Percentiles rank a stretch among this genome's conserved stretches.
phyloP scores from a whole-genome alignment of 129 eudicot species.

The Flaveria brownii region DNA sequence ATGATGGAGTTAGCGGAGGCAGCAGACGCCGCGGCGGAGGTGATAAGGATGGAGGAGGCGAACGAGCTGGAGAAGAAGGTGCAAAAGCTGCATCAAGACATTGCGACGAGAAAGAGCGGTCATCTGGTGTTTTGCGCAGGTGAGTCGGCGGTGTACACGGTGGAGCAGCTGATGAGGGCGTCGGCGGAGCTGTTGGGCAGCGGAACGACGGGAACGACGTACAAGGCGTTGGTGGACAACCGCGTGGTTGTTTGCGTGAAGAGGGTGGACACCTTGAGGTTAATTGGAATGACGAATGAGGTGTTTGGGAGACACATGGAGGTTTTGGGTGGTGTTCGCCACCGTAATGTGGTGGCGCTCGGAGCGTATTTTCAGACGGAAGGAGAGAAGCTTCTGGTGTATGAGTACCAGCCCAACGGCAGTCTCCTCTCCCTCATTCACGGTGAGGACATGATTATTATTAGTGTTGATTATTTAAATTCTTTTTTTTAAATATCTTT shows the following conservation, averaged over 20 bases:
- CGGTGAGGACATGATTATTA: conserved; percentile 35
- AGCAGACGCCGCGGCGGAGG: conserved; percentile 63
- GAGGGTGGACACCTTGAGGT: conserved; percentile 55
- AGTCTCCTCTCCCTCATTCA: conserved; percentile 73
- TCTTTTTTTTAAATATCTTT: too few relatives aligned
- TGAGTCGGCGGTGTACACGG: conserved; percentile 53
- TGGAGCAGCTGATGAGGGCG: conserved; percentile 88
- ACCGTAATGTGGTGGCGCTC: conserved; percentile 74
- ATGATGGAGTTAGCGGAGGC: conserved; percentile 42
- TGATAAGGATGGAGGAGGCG: conserved; percentile 72
- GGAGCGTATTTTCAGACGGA: conserved; percentile 72
- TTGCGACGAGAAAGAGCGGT: conserved; percentile 63
- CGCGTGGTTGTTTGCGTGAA: conserved; percentile 72
- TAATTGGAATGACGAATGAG: conserved; percentile 50
- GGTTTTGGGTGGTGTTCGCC: conserved; percentile 69
- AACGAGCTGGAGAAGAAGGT: conserved; percentile 72
- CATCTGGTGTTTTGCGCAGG: conserved; percentile 59
- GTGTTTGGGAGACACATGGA: conserved; percentile 66
- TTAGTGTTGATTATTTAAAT: too few relatives aligned
- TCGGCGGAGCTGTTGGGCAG: conserved; percentile 75
- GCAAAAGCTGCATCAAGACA: conserved; percentile 47
- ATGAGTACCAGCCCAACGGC: conserved; percentile 82
- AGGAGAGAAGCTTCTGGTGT: conserved; percentile 67
- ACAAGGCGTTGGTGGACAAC: conserved; percentile 78
- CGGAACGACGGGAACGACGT: conserved; percentile 72